Conservation (phyloP, 2,329 filamentous ascomycete species). For the Ceratocystis harringtonii region DNA sequence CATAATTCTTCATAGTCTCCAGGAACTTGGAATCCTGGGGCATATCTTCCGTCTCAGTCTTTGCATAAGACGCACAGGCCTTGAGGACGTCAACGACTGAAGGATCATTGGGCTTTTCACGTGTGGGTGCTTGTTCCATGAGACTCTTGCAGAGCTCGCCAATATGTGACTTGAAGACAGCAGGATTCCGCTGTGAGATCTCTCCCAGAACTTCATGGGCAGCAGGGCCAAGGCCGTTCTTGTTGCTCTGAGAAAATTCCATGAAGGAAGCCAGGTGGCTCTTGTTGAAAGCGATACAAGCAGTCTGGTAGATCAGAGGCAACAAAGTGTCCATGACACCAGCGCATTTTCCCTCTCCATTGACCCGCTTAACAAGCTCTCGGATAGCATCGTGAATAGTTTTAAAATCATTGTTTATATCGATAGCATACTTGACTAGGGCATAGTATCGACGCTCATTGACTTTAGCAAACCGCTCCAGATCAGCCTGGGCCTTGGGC, state of each 20-base stretch:
- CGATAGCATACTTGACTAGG: slow-evolving; percentile 72
- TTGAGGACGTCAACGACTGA: slow-evolving; percentile 81
- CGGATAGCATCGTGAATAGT: slow-evolving; percentile 82
- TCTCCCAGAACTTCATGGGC: slow-evolving; percentile 85
- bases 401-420: slow-evolving; percentile 76
- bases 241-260: slow-evolving; percentile 70
- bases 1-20: slow-evolving; percentile 68
- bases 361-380: slow-evolving; percentile 71
- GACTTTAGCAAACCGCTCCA: slow-evolving; percentile 80
- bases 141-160: slow-evolving; percentile 81
- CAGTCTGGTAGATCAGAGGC: slow-evolving; percentile 68
- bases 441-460: slow-evolving; percentile 86
- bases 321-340: slow-evolving; percentile 65
- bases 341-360: slow-evolving; percentile 29
- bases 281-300: slow-evolving; percentile 79
- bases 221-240: slow-evolving; percentile 58
- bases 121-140: slow-evolving; percentile 61
- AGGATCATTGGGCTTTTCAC: slow-evolving; percentile 50
- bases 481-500: slow-evolving; percentile 53
- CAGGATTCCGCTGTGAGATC: slow-evolving; percentile 77
- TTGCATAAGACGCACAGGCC: slow-evolving; percentile 82
- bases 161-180: slow-evolving; percentile 83
- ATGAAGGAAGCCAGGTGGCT: slow-evolving; percentile 88
- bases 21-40: slow-evolving; percentile 67
- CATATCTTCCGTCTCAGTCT: slow-evolving; percentile 70